Percentiles rank a stretch among this genome's conserved stretches.
These are phyloP conservation scores for Gastrodia elata DNA, from an alignment of 106 monocot genomes.

Conservation along the genomic window DNA sequence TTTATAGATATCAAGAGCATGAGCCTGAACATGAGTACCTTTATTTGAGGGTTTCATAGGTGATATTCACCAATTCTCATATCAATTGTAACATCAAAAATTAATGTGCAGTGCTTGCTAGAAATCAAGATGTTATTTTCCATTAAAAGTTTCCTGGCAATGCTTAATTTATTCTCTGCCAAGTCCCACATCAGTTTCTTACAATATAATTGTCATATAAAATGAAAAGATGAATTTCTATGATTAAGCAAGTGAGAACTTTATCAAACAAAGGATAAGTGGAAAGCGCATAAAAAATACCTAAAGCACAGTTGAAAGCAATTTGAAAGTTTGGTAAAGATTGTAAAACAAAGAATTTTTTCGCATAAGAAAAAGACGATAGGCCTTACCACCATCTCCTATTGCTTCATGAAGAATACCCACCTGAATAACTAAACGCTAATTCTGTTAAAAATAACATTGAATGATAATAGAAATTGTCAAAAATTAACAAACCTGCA, in stretches of 20 bases:
- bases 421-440: slow-evolving; percentile 30
- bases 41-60: slow-evolving; percentile 25
- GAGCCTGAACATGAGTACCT: slow-evolving; percentile 8
- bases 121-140: slow-evolving; percentile 41
- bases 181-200: slow-evolving; percentile 57
- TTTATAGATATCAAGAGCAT: slow-evolving; percentile 35
- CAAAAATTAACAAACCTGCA: slow-evolving; percentile 41
- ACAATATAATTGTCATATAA: slow-evolving; percentile 60
- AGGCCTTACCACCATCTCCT: slow-evolving; percentile 61
- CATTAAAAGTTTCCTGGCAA: slow-evolving; percentile 36
- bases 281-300: slow-evolving; percentile 41
- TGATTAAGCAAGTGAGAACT: not conserved
- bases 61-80: slow-evolving; percentile 57
- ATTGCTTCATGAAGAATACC: slow-evolving; percentile 50
- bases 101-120: slow-evolving; percentile 59
- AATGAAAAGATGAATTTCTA: slow-evolving; percentile 4
- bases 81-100: slow-evolving; percentile 39
- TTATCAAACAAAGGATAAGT: slow-evolving; percentile 1
- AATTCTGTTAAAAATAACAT: not conserved
- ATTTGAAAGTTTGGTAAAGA: slow-evolving; percentile 37
- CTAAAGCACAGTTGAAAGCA: slow-evolving; percentile 46
- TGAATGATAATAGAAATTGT: slow-evolving; percentile 3
- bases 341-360: slow-evolving; percentile 42
- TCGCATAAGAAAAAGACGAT: slow-evolving; percentile 49
- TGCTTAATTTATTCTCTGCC: slow-evolving; percentile 48